Percentiles rank a stretch among this genome's conserved stretches.
Evolutionary conservation across 352 stramenopile genomes (phyloP).

Genomic region (Globisporangium spinosum): DNA sequence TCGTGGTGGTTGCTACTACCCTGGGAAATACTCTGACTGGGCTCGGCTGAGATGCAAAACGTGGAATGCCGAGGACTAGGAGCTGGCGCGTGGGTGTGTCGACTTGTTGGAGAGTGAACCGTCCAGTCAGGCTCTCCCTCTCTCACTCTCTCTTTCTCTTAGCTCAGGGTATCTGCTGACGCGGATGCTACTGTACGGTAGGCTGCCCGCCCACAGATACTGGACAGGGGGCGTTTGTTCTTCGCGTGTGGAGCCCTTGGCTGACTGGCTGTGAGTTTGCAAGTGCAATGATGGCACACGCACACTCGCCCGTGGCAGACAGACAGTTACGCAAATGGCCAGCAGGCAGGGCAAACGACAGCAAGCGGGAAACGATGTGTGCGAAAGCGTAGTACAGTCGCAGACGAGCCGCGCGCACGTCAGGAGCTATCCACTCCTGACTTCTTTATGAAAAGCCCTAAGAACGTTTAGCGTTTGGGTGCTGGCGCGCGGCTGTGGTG

Average conservation of each 20-base stretch:
- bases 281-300: neutral
- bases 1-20: no score
- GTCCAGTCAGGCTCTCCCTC: neutral
- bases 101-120: neutral
- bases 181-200: no score
- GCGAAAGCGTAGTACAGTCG: no score
- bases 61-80: neutral
- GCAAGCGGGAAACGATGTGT: no score
- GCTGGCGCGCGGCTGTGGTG: no score
- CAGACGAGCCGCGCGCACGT: neutral
- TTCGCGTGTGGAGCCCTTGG: neutral
- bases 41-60: neutral
- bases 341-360: neutral
- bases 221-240: neutral
- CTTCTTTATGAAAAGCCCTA: neutral
- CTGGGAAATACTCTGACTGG: neutral
- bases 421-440: neutral
- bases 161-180: neutral
- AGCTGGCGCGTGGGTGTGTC: neutral
- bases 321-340: neutral
- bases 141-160: neutral
- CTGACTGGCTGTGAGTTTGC: neutral
- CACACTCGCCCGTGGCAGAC: neutral
- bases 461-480: neutral
- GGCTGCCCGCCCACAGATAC: neutral